Evolutionary conservation across 768 basidiomycete genomes (phyloP), one percentile per base, ranked within the genome.

Genomic region (Pleurotus citrinopileatus): DNA sequence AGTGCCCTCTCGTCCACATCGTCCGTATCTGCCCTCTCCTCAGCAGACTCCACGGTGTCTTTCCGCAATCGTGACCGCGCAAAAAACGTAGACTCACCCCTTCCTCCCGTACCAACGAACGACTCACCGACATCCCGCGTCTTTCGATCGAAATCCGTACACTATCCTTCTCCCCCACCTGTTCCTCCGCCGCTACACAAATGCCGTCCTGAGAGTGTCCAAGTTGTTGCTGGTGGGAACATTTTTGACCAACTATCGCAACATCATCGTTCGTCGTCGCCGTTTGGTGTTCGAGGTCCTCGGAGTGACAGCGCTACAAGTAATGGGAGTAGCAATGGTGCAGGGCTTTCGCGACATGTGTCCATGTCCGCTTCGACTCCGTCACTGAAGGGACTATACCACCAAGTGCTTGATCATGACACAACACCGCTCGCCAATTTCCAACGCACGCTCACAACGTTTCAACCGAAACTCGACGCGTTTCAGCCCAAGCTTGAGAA

Each of bases 161-260:
- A 82, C 61, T 74, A 80, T 55, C 67, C 71, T 1, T 67, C 71
- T 27, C 64, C 73, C 1, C 67, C 64, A 2, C 60, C 70, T 27
- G 54, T 51, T 1, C 67, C 67, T 3, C 53, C 59, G 26, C 69
- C 69, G 8, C 82, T 80, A 0, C 79, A 80, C 1, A 65, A 73
- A 4, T 70, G 79, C 7, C 69, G 80, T 8, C 87, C 86, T 0
- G 86, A 87, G 60, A 89, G 86, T 59, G 74, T 82, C 40, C 86
- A 51, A 87, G 58, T 59, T 84, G 2, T 56, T 73, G 54, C 51
- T 62, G 53, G 48, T 62, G 44, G 52, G 66, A 60, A 34, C 61
- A 59, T 19, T 17, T 42, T 23, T 3, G 46, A 27, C n/a, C 19
- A 27, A 12, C 27, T 26, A 15, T 42, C 38, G 17, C 52, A 36